These are phyloP conservation scores for Macadamia tetraphylla DNA, from an alignment of 164 flowering plant genomes.

Conservation along the genomic window DNA sequence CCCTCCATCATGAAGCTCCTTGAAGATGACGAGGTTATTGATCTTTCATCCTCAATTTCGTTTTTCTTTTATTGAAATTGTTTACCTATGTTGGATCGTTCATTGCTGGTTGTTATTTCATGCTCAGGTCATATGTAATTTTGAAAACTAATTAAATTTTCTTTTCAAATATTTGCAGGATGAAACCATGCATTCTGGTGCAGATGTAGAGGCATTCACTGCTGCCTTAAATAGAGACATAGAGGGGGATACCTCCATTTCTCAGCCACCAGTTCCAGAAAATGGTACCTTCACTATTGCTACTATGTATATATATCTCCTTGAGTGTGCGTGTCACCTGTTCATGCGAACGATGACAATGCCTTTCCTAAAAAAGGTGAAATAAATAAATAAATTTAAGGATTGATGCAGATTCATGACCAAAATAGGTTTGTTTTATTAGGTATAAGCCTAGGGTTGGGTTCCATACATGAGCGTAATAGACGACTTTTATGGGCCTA, in stretches of 20 bases:
- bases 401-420: too few relatives aligned
- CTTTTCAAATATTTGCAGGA: conserved; percentile 39
- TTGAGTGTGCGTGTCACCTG: too few relatives aligned
- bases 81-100: neutral
- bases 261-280: conserved; percentile 41
- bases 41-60: conserved; percentile 6
- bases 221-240: conserved; percentile 89
- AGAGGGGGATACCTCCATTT: conserved; percentile 46
- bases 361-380: too few relatives aligned
- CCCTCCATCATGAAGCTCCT: conserved; percentile 86
- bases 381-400: too few relatives aligned
- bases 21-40: conserved; percentile 79
- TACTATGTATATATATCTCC: too few relatives aligned
- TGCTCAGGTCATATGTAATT: neutral
- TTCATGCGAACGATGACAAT: too few relatives aligned
- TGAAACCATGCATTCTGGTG: conserved; percentile 85
- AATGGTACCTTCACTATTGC: conserved; percentile 20
- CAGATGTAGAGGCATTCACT: conserved; percentile 90
- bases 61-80: neutral
- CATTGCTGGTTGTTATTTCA: neutral
- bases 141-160: too few relatives aligned
- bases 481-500: too few relatives aligned
- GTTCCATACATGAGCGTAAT: too few relatives aligned
- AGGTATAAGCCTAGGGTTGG: too few relatives aligned
- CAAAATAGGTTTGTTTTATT: too few relatives aligned